These are phyloP conservation scores for Quercus engelmannii DNA, from an alignment of 306 rosid species.

Conservation along the genomic window DNA sequence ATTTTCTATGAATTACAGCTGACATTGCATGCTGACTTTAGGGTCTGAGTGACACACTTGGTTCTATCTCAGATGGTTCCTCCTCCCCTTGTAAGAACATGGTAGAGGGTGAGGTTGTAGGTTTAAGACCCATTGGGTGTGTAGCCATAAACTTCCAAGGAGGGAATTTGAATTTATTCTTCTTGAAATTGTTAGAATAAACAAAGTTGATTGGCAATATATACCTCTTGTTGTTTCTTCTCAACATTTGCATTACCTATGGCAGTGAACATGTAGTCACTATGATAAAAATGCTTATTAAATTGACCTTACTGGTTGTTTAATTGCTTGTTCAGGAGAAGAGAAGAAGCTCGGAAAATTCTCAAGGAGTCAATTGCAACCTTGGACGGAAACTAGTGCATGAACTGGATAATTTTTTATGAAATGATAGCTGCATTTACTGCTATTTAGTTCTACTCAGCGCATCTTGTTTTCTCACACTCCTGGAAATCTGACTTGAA, in stretches of 20 bases:
- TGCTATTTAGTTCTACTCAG: background rate
- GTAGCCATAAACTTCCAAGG: background rate
- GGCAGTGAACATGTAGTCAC: background rate
- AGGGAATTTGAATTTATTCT: background rate
- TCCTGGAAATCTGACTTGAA: background rate
- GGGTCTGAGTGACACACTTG: background rate
- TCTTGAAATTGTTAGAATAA: background rate
- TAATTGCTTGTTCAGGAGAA: conserved; percentile 52
- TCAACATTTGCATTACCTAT: background rate
- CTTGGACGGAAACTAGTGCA: conserved; percentile 49
- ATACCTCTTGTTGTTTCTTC: background rate
- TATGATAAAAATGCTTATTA: background rate
- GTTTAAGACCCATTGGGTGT: too few relatives aligned
- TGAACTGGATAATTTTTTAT: background rate
- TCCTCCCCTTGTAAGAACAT: too few relatives aligned
- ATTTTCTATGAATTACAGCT: background rate
- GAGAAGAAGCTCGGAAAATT: conserved; percentile 76
- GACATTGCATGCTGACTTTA: too few relatives aligned
- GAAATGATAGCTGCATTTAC: background rate
- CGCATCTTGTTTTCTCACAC: background rate
- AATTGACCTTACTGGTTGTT: background rate
- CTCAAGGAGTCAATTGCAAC: conserved; percentile 75
- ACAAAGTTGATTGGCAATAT: background rate
- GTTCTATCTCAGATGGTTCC: too few relatives aligned
- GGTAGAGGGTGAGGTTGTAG: too few relatives aligned